These are phyloP conservation scores for Lentinula edodes DNA, from an alignment of 768 basidiomycete genomes.

Conservation along the genomic window DNA sequence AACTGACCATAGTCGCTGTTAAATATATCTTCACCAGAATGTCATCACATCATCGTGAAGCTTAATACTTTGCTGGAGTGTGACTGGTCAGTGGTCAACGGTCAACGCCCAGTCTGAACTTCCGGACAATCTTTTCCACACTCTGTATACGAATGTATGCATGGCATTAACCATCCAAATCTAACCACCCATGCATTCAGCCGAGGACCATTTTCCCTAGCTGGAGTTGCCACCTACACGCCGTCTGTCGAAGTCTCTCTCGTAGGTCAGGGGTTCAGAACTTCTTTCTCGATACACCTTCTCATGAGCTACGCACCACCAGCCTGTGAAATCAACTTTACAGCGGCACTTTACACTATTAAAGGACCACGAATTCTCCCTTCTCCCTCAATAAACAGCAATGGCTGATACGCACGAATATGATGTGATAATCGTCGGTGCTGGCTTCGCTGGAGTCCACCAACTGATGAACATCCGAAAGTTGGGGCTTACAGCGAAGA, in stretches of 20 bases:
- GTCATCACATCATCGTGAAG: no score
- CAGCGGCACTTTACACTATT: no score
- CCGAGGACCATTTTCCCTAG: not conserved
- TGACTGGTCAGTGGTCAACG: no score
- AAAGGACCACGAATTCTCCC: not conserved
- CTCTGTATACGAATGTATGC: not conserved
- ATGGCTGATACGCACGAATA: not conserved
- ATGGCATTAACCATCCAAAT: not conserved
- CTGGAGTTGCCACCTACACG: not conserved
- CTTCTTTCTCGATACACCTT: not conserved
- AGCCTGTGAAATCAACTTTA: not conserved
- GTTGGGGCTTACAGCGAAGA: not conserved
- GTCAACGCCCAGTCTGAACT: no score
- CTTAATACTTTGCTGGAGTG: no score
- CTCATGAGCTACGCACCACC: not conserved
- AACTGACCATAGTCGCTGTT: no score
- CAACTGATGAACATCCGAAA: slow-evolving; percentile 1
- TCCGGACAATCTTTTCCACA: no score
- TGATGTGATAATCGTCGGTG: not conserved
- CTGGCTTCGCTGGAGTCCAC: not conserved
- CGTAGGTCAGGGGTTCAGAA: not conserved
- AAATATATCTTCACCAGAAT: no score
- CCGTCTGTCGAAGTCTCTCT: not conserved
- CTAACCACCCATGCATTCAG: not conserved
- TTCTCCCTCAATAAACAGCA: not conserved